Evolutionary conservation across 2,329 filamentous ascomycete genomes (phyloP).

Genomic region (Incumbomyces delicatus): DNA sequence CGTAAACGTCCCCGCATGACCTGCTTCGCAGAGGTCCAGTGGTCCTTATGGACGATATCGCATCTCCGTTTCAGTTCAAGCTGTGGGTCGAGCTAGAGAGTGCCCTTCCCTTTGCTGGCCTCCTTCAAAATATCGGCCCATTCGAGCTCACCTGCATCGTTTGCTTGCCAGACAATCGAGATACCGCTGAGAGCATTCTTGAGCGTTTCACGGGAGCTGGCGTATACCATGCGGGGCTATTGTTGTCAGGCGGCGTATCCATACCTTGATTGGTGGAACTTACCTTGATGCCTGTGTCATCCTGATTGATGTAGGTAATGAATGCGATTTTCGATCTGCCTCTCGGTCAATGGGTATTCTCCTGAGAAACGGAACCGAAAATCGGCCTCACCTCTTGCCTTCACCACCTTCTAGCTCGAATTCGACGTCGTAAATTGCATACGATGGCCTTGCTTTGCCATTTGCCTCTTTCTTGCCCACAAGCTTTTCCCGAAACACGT

Average conservation of each 20-base stretch:
- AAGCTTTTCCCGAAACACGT: slow-evolving; percentile 39
- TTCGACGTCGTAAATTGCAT: slow-evolving; percentile 42
- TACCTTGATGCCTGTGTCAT: slow-evolving; percentile 22
- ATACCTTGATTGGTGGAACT: neutral
- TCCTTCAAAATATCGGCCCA: slow-evolving; percentile 26
- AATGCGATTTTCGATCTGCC: slow-evolving; percentile 42
- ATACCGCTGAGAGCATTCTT: slow-evolving; percentile 39
- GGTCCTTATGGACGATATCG: too few species aligned
- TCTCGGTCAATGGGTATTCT: neutral
- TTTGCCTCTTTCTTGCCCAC: slow-evolving; percentile 31
- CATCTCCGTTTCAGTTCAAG: too few species aligned
- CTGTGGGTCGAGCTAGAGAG: slow-evolving; percentile 10
- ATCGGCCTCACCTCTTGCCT: slow-evolving; percentile 35
- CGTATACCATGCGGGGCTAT: slow-evolving; percentile 42
- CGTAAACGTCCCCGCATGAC: too few species aligned
- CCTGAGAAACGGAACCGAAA: neutral
- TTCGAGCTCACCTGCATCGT: slow-evolving; percentile 26
- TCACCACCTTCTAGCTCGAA: slow-evolving; percentile 39
- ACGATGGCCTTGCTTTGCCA: slow-evolving; percentile 37
- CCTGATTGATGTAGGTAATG: slow-evolving; percentile 30
- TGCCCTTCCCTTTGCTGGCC: slow-evolving; percentile 24
- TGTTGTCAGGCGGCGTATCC: neutral
- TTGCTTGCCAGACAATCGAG: slow-evolving; percentile 26
- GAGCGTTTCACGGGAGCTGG: slow-evolving; percentile 38
- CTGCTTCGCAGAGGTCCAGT: too few species aligned